Evolutionary conservation across 352 stramenopile species (phyloP).

Genomic region (Globisporangium nodosum): DNA sequence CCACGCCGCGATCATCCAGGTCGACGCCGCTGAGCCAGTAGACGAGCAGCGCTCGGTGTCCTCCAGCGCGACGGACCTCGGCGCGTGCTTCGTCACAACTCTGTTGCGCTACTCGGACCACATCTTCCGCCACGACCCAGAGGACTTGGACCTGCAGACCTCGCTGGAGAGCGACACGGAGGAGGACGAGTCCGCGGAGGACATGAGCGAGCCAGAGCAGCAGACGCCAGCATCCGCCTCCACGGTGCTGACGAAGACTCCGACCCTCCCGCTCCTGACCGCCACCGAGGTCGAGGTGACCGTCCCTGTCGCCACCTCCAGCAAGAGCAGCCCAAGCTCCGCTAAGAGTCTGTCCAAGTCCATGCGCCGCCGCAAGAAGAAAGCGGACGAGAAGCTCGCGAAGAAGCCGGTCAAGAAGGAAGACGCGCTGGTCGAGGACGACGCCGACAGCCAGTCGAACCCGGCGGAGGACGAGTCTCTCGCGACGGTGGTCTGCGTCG

Average conservation of each 20-base stretch:
- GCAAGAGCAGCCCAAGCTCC: conserved; percentile 2
- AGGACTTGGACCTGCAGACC: conserved; percentile 25
- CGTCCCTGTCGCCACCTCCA: not conserved
- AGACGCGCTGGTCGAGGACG: not conserved
- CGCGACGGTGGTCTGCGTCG: conserved; percentile 36
- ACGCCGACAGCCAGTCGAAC: conserved; percentile 6
- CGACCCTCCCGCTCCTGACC: conserved; percentile 12
- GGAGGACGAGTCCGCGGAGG: conserved; percentile 42
- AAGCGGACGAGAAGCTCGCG: conserved; percentile 18
- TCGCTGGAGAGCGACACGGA: conserved; percentile 52
- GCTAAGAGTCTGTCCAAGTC: conserved; percentile 10
- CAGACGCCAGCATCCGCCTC: not conserved
- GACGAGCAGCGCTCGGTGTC: not conserved
- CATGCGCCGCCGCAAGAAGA: conserved; percentile 36
- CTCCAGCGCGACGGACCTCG: conserved; percentile 10
- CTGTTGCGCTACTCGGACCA: conserved; percentile 55
- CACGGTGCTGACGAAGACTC: not conserved
- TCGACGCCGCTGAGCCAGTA: conserved; percentile 13
- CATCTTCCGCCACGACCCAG: conserved; percentile 60
- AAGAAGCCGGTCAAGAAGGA: conserved; percentile 6
- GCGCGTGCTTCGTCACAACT: conserved; percentile 57
- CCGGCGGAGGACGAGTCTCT: conserved; percentile 26
- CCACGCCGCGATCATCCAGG: conserved; percentile 35
- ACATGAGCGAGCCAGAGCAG: conserved; percentile 4
- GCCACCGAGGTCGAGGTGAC: conserved; percentile 9